Evolutionary conservation across 225 moss, liverwort and hornwort genomes (phyloP), one percentile per base, ranked within the genome.

Genomic region (Anthoceros angustus): DNA sequence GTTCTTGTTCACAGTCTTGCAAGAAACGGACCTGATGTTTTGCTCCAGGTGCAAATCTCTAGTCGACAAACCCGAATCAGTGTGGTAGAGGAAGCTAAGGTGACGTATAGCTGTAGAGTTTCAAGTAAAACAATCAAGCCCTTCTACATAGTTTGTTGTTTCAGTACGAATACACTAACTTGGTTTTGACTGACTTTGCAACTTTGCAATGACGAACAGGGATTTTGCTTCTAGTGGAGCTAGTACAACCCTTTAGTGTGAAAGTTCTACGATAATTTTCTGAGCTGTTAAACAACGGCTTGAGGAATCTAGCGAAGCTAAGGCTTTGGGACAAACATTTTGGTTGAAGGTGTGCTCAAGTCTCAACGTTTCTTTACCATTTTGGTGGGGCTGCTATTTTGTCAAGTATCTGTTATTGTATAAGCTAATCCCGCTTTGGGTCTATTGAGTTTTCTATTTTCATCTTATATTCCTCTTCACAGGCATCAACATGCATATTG

Each of bases 1-100:
- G 12, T n/a, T 12, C n/a, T n/a, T n/a, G n/a, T 12, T 50, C n/a
- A 12, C n/a, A n/a, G 12, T 50, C 15, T 50, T 50, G 49, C n/a
- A 12, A 12, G 49, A 12, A 12, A 16, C 12, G 24, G 39, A 41
- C 24, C 39, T 62, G 9, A 9, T 5, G 42, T 20, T 41, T 62
- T 0, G 14, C 20, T 5, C 40, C 62, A 91, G 91, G 92, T 84
- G 40, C 84, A 92, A 86, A 86, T n/a, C n/a, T 88, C 43, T 92
- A 88, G 92, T 92, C 92, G n/a, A 75, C 86, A 62, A 88, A 92
- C 79, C 86, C 92, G 70, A 92, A 92, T 68, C 92, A 92, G 71
- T 70, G 92, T 92, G 64, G 92, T 88, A 10, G 92, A 92, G 79
- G 92, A 92, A 79, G n/a, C n/a, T n/a, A n/a, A 92, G 80, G 88